Evolutionary conservation across 139 green algal species (phyloP), one percentile per base, ranked within the genome.

Genomic region (Microglena sp.): DNA sequence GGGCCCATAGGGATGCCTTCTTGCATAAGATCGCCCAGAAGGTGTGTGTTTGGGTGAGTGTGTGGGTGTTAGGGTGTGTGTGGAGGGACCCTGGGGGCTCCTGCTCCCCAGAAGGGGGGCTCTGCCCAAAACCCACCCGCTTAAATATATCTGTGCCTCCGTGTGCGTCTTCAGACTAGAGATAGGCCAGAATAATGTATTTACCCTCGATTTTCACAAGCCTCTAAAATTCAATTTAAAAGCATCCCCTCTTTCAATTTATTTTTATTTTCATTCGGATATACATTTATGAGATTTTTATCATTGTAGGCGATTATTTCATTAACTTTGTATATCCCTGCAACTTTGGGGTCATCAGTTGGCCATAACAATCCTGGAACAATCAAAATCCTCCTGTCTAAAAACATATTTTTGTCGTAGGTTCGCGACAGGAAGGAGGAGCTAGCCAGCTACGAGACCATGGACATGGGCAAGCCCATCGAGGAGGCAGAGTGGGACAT

Each of bases 401-500:
- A 7, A 5, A 55, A n/a, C 6, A 8, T 33, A 53, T 30, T 45
- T 21, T 31, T 28, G 2, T 21, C 30, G 22, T 70, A 90, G 86
- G 34, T 90, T 2, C 74, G 68, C 21, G 76, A 87, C 4, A 27
- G 70, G 8, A 92, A 91, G 77, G 3, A 34, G 0, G 7, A 58
- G 15, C 77, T 95, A 26, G 87, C 89, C 0, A 57, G 68, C 6
- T 63, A 80, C 11, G 89, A 96, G 71, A 89, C 84, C 2, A 66
- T 86, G 32, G 86, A 95, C 76, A 85, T 67, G 36, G 89, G 90
- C 31, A 95, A 95, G 77, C 87, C 90, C 0, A 83, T 96, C 5
- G 80, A 87, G 1, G 90, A 96, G 80, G 73, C 86, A 5, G 81
- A 89, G 61, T 92, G 84, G 87, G 90, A 96, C 74, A 85, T 96